Conservation (phyloP, 768 basidiomycete genomes). For the Kwoniella botswanensis region DNA sequence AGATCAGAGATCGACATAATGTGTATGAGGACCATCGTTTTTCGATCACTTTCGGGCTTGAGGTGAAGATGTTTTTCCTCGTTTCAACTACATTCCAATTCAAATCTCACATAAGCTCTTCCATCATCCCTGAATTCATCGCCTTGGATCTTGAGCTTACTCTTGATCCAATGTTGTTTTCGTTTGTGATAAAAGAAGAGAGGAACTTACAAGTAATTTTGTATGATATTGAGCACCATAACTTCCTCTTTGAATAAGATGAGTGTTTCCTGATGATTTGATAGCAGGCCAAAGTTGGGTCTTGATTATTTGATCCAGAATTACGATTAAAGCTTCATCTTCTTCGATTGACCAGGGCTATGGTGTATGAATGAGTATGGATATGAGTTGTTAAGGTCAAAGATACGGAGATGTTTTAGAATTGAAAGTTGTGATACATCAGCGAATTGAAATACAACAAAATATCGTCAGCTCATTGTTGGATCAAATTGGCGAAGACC, state of each 20-base stretch:
- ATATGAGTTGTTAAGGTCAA: background rate
- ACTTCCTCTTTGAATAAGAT: slow-evolving; percentile 14
- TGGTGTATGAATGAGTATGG: background rate
- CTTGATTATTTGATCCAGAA: slow-evolving; percentile 24
- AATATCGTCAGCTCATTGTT: slow-evolving; percentile 1
- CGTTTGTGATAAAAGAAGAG: background rate
- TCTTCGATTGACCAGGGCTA: slow-evolving; percentile 25
- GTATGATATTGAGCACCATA: slow-evolving; percentile 28
- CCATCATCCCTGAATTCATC: background rate
- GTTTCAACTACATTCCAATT: background rate
- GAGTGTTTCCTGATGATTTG: slow-evolving; percentile 7
- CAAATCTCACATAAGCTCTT: background rate
- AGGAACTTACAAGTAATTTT: slow-evolving; percentile 20
- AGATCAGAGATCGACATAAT: slow-evolving; percentile 1
- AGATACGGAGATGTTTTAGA: no score
- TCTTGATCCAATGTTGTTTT: background rate
- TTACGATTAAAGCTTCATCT: slow-evolving; percentile 13
- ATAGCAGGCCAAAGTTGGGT: slow-evolving; percentile 19
- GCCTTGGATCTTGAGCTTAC: no score
- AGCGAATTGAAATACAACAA: background rate
- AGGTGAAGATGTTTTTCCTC: background rate
- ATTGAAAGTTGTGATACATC: no score
- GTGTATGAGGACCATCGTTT: no score
- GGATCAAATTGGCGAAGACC: background rate
- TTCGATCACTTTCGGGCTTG: background rate